Percentiles rank a stretch among this genome's conserved stretches.
Evolutionary conservation across 176 grass and related monocot species (phyloP).

Genomic region (Oryza longistaminata): DNA sequence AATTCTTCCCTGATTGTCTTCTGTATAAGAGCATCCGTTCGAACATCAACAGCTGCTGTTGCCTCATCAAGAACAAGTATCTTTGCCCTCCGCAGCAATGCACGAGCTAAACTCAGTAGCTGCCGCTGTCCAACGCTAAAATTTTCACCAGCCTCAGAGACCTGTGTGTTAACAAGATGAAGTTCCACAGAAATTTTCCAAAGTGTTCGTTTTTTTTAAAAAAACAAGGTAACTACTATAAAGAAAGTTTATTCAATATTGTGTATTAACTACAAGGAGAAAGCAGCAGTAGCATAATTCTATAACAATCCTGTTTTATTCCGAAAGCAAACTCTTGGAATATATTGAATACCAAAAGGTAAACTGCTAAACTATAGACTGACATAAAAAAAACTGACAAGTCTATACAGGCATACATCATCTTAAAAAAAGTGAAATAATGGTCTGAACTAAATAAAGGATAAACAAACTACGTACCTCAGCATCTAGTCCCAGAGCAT

Average conservation of each 20-base stretch:
- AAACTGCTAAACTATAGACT: neutral
- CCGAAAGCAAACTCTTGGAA: neutral
- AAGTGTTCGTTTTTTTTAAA: neutral
- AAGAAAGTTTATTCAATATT: neutral
- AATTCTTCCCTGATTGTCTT: slow-evolving; percentile 99
- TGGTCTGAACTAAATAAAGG: slow-evolving; percentile 19
- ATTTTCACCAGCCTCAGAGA: slow-evolving; percentile 96
- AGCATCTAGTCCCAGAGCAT: slow-evolving; percentile 82
- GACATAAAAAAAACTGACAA: slow-evolving; percentile 6
- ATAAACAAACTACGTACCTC: slow-evolving; percentile 62
- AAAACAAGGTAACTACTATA: neutral
- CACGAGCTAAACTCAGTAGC: slow-evolving; percentile 88
- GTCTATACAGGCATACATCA: neutral
- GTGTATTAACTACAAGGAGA: neutral
- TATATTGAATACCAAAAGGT: neutral
- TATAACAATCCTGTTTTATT: slow-evolving; percentile 6
- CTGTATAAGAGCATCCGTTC: slow-evolving; percentile 97
- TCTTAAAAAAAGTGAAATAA: slow-evolving; percentile 4
- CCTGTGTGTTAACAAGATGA: slow-evolving; percentile 44
- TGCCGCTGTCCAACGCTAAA: slow-evolving; percentile 98
- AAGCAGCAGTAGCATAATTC: slow-evolving; percentile 10
- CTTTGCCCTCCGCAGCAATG: slow-evolving; percentile 87
- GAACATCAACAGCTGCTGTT: slow-evolving; percentile 95
- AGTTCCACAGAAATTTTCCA: neutral
- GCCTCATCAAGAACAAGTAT: slow-evolving; percentile 99